Conservation (phyloP, 768 basidiomycete genomes). For the Mycena chlorophos region DNA sequence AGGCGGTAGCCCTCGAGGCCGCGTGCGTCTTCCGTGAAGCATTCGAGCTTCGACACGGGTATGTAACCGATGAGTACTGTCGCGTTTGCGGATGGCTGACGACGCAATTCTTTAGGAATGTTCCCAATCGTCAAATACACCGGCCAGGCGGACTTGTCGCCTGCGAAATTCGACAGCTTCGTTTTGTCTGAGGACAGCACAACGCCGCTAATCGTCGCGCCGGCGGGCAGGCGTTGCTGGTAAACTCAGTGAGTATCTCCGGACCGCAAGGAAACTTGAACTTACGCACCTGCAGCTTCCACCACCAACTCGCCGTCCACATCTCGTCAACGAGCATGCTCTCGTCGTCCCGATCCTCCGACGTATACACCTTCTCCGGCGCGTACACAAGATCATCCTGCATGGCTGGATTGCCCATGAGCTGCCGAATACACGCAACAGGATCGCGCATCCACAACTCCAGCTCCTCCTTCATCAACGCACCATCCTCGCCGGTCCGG, state of each 20-base stretch:
- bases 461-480: slow-evolving; percentile 2
- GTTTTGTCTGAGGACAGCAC: slow-evolving; percentile 38
- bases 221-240: slow-evolving; percentile 2
- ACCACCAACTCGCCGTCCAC: slow-evolving; percentile 32
- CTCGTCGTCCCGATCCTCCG: background rate
- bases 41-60: slow-evolving; percentile 29
- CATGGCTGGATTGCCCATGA: slow-evolving; percentile 22
- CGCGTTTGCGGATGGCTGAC: slow-evolving; percentile 27
- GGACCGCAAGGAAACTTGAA: background rate
- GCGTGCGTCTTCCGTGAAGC: slow-evolving; percentile 7
- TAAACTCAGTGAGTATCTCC: background rate
- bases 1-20: slow-evolving; percentile 21
- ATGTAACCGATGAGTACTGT: slow-evolving; percentile 32
- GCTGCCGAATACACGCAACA: slow-evolving; percentile 24
- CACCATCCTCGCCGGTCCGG: background rate
- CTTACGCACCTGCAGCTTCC: slow-evolving; percentile 27
- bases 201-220: slow-evolving; percentile 24
- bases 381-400: slow-evolving; percentile 23
- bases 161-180: slow-evolving; percentile 22
- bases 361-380: slow-evolving; percentile 23
- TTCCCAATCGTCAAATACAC: slow-evolving; percentile 33
- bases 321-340: slow-evolving; percentile 24
- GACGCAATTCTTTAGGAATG: slow-evolving; percentile 25
- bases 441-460: slow-evolving; percentile 15
- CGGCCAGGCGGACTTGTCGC: slow-evolving; percentile 23